Evolutionary conservation across 106 monocot species (phyloP), one percentile per base, ranked within the genome.

Genomic region (Allium cepa): DNA sequence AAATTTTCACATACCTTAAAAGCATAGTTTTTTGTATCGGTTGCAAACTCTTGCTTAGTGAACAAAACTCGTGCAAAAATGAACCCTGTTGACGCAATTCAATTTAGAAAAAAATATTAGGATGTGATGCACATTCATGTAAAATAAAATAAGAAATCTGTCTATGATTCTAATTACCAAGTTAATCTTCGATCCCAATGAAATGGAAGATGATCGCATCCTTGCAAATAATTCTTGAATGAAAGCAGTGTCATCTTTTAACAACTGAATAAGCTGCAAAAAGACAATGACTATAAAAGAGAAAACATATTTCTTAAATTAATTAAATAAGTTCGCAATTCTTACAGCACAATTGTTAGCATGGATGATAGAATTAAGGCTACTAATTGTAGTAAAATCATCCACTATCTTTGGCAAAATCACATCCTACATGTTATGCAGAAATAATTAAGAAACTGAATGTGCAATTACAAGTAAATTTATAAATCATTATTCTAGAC

Each of bases 61-160:
- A 75, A 69, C 93, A 93, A 71, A 93, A 93, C 69, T 93, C 93
- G 65, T 86, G 86, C 78, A 93, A 80, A 75, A 93, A 93, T n/a
- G 90, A 82, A 4, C 89, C 84, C 93, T 94, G 80, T 8, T 55
- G 28, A 57, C 28, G 50, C 59, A 64, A 45, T 49, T 64, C 36
- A 36, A 36, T 36, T 12, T 55, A 55, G 15, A 15, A 15, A 56
- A 0, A 14, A 46, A 36, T 55, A 55, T 15, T 55, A 15, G 16
- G 49, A 48, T 48, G n/a, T 11, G 11, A 49, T 49, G 49, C 64
- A 64, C 12, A 8, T 64, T 47, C 47, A 8, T 49, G 15, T 12
- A 55, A 55, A 62, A 9, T 28, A 4, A 27, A 62, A 27, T 22
- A 64, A 69, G 47, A 4, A 59, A 53, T 63, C 46, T 13, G 55